phyloP scores from a whole-genome alignment of 1,284 basidiomycete genomes.

The Trichosporon coremiiforme region DNA sequence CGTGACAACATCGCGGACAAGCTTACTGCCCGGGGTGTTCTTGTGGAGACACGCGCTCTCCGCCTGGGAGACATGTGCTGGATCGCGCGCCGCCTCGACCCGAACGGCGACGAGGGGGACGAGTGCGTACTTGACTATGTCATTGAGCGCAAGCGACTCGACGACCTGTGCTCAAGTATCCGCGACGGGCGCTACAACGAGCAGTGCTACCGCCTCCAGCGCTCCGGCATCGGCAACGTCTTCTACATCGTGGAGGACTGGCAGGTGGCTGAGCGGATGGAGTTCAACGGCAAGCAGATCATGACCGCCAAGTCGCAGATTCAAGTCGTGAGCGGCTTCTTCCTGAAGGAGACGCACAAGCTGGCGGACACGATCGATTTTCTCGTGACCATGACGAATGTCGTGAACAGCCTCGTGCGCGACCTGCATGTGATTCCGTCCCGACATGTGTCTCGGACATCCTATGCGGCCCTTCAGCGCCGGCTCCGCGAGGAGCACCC shows the following conservation, averaged over 20 bases:
- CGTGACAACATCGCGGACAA: constrained; percentile 53
- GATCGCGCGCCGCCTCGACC: constrained; percentile 58
- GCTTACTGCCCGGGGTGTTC: constrained; percentile 53
- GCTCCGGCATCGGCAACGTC: constrained; percentile 59
- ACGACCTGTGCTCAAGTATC: constrained; percentile 61
- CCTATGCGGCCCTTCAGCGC: constrained; percentile 44
- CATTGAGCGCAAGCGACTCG: constrained; percentile 62
- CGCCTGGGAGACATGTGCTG: constrained; percentile 63
- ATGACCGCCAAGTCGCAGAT: constrained; percentile 60
- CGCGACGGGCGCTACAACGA: constrained; percentile 62
- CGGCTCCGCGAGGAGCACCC: constrained; percentile 53
- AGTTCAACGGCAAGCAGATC: constrained; percentile 48
- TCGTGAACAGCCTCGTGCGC: constrained; percentile 52
- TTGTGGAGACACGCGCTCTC: constrained; percentile 59
- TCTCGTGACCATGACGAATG: constrained; percentile 58
- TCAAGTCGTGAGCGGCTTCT: constrained; percentile 62
- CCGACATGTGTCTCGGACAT: constrained; percentile 44
- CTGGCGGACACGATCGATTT: constrained; percentile 61
- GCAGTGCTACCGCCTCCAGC: constrained; percentile 61
- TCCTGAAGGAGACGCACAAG: constrained; percentile 60
- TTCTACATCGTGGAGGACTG: constrained; percentile 63
- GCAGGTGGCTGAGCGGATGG: constrained; percentile 53
- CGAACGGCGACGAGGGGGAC: constrained; percentile 48
- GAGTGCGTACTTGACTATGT: constrained; percentile 63
- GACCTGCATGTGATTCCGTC: constrained; percentile 59